Base-by-base conservation (phyloP, 2,329 filamentous ascomycete genomes). In the Keithomyces neogunnii region DNA sequence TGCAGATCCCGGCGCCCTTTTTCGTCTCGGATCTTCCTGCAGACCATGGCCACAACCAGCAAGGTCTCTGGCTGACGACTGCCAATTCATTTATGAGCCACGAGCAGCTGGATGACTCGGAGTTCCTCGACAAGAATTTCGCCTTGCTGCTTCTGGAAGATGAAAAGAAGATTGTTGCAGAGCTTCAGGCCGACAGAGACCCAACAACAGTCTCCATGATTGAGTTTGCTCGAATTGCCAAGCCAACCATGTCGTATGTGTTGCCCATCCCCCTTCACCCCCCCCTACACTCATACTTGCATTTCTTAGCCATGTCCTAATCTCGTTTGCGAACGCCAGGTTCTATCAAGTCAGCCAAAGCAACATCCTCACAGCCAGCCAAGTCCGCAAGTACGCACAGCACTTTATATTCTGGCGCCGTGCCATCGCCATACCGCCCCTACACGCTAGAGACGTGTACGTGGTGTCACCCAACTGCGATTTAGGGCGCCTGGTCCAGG, bases 391-490 rank as follows among this genome's bases (percentile, higher is more conserved):
- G 59, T 88, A 95, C 55, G 90, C 91, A 8, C 87, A 89, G 52
- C 93, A 97, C 70, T 85, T 99, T 56, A 90, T 97, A 55, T 95
- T 95, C 70, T 97, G 92, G 91, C 85, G 93, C 29, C 86, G 91
- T 52, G 93, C 92, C 45, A 88, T 95, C 54, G 86, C 92, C 13
- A 92, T 97, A 40, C 88, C 89, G 4, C 93, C 93, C 0, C 79
- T 99, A 5, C 90, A 96, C 62, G 86, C 88, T 43, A 81, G 91
- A 46, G 91, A 97, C 64, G 86, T 85, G 9, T 99, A 97, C 67
- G 86, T 97, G 35, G 81, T 96, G 31, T 95, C 89, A 2, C 91
- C 92, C 0, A 95, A 95, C 64, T 90, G 89, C 55, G 86, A 96
- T 60, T 79, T 90, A 60, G 74, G 78, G 48, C 81, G 83, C 45